Evolutionary conservation across 1,284 basidiomycete species (phyloP).

Genomic region (Microbotryum scabiosae): DNA sequence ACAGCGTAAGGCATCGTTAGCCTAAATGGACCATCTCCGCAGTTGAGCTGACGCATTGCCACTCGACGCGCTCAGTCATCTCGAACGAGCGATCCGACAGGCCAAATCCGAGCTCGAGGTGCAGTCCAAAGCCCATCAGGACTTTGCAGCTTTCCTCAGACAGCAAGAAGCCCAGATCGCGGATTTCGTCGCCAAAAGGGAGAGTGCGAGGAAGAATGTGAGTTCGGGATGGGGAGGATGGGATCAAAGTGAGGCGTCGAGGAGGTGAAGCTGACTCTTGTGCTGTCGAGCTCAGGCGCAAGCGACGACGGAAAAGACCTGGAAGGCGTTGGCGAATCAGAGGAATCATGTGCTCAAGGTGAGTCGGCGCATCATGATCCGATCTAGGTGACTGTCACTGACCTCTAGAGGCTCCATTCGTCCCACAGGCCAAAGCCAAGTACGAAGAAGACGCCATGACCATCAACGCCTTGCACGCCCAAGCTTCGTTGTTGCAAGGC

Average conservation of each 20-base stretch:
- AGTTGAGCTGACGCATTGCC: no score
- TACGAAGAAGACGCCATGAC: conserved; percentile 90
- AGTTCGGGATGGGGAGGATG: conserved; percentile 1
- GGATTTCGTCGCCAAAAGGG: conserved; percentile 58
- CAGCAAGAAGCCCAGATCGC: conserved; percentile 60
- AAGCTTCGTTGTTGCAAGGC: conserved; percentile 85
- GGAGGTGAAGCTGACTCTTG: no score
- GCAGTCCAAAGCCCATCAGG: conserved; percentile 58
- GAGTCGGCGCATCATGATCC: no score
- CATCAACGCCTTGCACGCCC: conserved; percentile 93
- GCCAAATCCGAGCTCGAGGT: conserved; percentile 74
- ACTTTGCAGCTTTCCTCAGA: conserved; percentile 36
- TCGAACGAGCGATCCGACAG: conserved; percentile 30
- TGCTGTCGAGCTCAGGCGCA: conserved; percentile 46
- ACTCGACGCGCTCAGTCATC: conserved; percentile 49
- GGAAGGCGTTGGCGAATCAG: conserved; percentile 74
- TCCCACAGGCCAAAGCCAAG: conserved; percentile 65
- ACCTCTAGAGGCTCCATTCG: background rate
- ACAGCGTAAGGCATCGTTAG: no score
- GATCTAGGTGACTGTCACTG: no score
- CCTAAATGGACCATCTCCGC: no score
- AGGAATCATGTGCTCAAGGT: conserved; percentile 70
- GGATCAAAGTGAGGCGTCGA: no score
- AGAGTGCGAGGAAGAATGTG: conserved; percentile 61
- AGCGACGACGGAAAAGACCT: conserved; percentile 70